Conservation (phyloP, 2,329 filamentous ascomycete species). For the Remersonia thermophila region DNA sequence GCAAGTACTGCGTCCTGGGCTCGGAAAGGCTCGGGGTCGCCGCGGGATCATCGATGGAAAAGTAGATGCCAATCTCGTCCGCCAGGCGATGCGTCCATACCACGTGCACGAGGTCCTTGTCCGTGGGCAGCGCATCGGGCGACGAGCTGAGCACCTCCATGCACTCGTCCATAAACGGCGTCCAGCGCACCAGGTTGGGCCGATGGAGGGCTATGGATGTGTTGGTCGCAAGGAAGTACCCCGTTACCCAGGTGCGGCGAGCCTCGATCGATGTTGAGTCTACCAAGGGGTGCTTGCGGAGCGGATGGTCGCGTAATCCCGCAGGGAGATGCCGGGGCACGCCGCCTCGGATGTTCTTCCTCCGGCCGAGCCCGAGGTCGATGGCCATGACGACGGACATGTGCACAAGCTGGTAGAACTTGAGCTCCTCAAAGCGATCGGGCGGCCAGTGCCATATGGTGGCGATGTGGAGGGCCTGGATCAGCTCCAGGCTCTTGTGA, state of each 20-base stretch:
- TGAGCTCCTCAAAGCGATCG: constrained; percentile 71
- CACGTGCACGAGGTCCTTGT: constrained; percentile 45
- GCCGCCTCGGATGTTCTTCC: constrained; percentile 24
- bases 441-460: constrained; percentile 82
- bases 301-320: constrained; percentile 30
- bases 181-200: constrained; percentile 48
- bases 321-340: constrained; percentile 24
- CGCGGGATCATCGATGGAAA: constrained; percentile 52
- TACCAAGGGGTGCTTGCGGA: constrained; percentile 30
- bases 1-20: constrained; percentile 48
- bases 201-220: constrained; percentile 50
- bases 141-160: constrained; percentile 42
- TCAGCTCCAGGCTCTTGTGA: constrained; percentile 70
- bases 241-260: constrained; percentile 46
- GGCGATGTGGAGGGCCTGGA: constrained; percentile 64
- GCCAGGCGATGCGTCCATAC: constrained; percentile 49
- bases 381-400: constrained; percentile 71
- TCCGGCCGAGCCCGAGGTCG: constrained; percentile 59
- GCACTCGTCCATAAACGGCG: constrained; percentile 48
- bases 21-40: constrained; percentile 45
- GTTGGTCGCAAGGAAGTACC: constrained; percentile 47
- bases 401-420: constrained; percentile 81
- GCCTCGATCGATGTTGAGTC: constrained; percentile 44
- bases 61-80: constrained; percentile 56
- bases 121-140: constrained; percentile 42